Conservation (phyloP, 2,329 filamentous ascomycete species). For the Cladosporium sp. region DNA sequence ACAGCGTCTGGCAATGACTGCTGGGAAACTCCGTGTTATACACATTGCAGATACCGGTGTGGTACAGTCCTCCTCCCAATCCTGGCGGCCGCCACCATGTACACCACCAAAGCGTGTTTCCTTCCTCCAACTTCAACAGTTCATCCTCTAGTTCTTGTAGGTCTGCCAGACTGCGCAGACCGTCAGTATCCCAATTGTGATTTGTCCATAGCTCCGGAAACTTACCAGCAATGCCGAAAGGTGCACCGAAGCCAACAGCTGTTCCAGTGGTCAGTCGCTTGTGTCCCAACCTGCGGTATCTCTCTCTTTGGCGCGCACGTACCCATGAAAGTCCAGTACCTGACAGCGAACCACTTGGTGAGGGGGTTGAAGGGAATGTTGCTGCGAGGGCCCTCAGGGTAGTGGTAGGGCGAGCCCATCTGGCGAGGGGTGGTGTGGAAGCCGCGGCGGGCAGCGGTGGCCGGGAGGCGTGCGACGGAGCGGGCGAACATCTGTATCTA, state of each 20-base stretch:
- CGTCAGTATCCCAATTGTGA: slow-evolving; percentile 28
- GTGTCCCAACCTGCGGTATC: slow-evolving; percentile 13
- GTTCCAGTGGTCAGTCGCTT: slow-evolving; percentile 40
- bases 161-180: slow-evolving; percentile 62
- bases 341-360: slow-evolving; percentile 77
- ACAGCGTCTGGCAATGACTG: slow-evolving; percentile 21
- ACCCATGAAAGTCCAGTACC: slow-evolving; percentile 83
- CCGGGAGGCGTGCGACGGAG: slow-evolving; percentile 57
- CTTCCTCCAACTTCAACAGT: slow-evolving; percentile 14
- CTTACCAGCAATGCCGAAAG: slow-evolving; percentile 66
- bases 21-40: slow-evolving; percentile 19
- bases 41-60: slow-evolving; percentile 21
- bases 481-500: slow-evolving; percentile 34
- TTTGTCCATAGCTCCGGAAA: slow-evolving; percentile 19
- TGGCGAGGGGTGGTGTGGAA: slow-evolving; percentile 89
- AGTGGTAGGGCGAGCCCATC: slow-evolving; percentile 92
- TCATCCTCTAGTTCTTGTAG: slow-evolving; percentile 55
- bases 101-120: slow-evolving; percentile 15
- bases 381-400: slow-evolving; percentile 90
- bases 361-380: slow-evolving; percentile 98
- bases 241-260: slow-evolving; percentile 60
- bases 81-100: slow-evolving; percentile 1
- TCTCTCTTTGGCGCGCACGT: slow-evolving; percentile 33
- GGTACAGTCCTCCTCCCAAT: slow-evolving; percentile 19
- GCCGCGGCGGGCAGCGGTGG: slow-evolving; percentile 75